Evolutionary conservation across 2,329 filamentous ascomycete species (phyloP).

Genomic region (Ceratocystis albifundus): DNA sequence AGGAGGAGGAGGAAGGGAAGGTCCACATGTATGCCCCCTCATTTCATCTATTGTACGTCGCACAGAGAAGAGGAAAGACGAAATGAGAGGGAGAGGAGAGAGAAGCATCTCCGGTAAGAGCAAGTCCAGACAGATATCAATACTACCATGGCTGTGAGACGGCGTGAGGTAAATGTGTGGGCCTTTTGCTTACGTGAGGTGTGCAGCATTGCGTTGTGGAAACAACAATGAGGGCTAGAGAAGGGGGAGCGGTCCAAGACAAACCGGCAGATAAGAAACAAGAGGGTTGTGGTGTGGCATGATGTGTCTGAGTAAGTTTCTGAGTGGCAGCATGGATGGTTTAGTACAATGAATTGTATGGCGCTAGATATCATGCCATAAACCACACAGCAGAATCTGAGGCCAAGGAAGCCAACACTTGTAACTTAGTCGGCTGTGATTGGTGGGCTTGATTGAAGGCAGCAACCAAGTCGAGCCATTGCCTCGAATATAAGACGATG

Average conservation of each 20-base stretch:
- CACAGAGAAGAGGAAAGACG: constrained; percentile 1
- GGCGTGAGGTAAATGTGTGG: background rate
- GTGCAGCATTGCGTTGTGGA: background rate
- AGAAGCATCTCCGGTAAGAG: background rate
- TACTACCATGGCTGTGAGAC: background rate
- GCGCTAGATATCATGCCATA: background rate
- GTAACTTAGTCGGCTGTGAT: no score
- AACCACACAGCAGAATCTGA: background rate
- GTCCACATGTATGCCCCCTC: background rate
- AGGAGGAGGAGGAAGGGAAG: background rate
- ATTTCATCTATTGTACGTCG: background rate
- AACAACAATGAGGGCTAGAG: constrained; percentile 4
- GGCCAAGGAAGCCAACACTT: background rate
- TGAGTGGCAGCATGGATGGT: background rate
- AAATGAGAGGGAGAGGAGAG: background rate
- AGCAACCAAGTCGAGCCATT: background rate
- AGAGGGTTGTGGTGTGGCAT: background rate
- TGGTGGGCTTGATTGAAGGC: no score
- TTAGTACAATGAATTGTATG: background rate
- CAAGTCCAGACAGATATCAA: background rate
- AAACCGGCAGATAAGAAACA: background rate
- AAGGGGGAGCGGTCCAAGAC: background rate
- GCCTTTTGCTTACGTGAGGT: background rate
- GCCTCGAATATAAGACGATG: no score
- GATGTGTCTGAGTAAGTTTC: background rate